Evolutionary conservation across 2,329 filamentous ascomycete species (phyloP), one percentile per base, ranked within the genome.

Genomic region (Pseudopyrenochaeta lycopersici): DNA sequence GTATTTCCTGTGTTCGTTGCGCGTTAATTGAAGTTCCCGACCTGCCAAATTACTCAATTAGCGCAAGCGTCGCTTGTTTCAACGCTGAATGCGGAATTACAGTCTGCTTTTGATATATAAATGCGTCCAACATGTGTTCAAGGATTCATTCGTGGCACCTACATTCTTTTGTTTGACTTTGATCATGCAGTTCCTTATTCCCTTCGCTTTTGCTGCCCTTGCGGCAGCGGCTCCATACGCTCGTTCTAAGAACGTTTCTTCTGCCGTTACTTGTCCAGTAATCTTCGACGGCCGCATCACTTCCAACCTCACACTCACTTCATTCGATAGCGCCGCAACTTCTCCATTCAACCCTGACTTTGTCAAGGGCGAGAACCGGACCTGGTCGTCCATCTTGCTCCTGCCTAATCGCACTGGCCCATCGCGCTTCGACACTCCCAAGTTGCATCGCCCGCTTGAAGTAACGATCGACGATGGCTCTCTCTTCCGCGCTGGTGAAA

Each of bases 261-360:
- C 41, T 7, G 21, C 27, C 11, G 60, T 63, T 1, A 54, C 64
- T 58, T 71, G 68, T 23, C 68, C 68, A n/a, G 45, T 72, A 10
- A 65, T 71, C 38, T 68, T 72, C 47, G 69, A 71, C 44, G 67
- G 66, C n/a, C 66, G 67, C 20, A 46, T 72, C 18, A 51, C 43
- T 11, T 18, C 46, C 11, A 70, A 68, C 39, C 46, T 58, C 10
- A 60, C 63, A 9, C 58, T 65, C 15, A 7, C 50, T 2, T 52
- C 56, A 7, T 71, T 72, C 30, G 62, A 71, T 44, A 50, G 46
- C 6, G 30, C 54, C 7, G 33, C 56, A 6, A 50, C 52, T 7
- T 59, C 61, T 1, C 66, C 62, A 7, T 69, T 53, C 50, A 66
- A 54, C 44, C 50, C 66, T 0, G 31, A 45, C 21, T 67, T 59